Base-by-base conservation (phyloP, 371 early-diverging fungal genomes). In the Actinomortierella ambigua region DNA sequence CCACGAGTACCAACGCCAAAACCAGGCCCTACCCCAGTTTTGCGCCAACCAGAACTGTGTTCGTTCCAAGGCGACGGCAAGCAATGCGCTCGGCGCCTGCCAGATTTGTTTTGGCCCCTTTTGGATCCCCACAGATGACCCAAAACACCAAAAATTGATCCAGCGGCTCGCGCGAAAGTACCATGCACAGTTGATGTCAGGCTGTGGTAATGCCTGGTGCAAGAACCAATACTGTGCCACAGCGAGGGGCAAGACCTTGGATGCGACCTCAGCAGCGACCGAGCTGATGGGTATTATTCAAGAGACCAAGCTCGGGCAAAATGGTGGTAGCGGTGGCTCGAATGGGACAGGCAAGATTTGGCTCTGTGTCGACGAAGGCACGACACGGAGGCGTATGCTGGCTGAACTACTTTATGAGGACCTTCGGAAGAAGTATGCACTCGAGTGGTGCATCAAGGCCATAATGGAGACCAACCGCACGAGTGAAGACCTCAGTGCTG, bases 51-150 rank as follows among this genome's bases (percentile, higher is more conserved):
- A 69, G 17, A 87, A 88, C 63, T 95, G 96, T 69, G 70, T 82
- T 7, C 79, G 88, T 26, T 59, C 79, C 48, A 44, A 79, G 50
- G 75, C 82, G 56, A 76, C 40, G 29, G 68, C 75, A 68, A 66
- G 58, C 40, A 91, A 90, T 47, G 69, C 78, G 6, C 68, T 93
- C 1, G 80, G 82, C 0, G 68, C 93, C 50, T 96, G 95, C 61
- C 79, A 82, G 24, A 76, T 79, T 44, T 96, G 95, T 67, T 96
- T 91, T 79, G 90, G 88, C 1, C 95, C 93, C 1, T 93, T 91
- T 59, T 96, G 93, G 88, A 78, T 84, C 0, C 82, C 93, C 14
- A 81, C 86, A 24, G 88, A 88, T 51, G 96, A 96, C 59, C 92
- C 90, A 23, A 84, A 79, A 20, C 81, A 92, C 75, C 78, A 83